Conservation (phyloP, 805 yeast species). For the Pichia rugopelliculosa region DNA sequence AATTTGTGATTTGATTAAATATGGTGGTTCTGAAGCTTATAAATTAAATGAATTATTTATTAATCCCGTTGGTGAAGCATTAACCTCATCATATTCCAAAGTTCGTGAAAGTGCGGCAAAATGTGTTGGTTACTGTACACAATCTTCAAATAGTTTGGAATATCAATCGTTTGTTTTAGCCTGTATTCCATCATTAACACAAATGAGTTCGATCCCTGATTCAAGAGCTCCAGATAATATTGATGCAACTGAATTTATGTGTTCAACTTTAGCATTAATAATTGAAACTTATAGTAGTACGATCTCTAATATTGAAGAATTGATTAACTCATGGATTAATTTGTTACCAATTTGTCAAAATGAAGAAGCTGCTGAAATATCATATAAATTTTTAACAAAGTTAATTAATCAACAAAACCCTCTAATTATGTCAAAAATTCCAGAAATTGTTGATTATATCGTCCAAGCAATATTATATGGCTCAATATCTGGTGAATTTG, state of each 20-base stretch:
- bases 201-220: slow-evolving; percentile 68
- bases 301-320: slow-evolving; percentile 55
- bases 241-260: slow-evolving; percentile 80
- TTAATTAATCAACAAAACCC: slow-evolving; percentile 64
- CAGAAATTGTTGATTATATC: slow-evolving; percentile 59
- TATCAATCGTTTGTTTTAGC: slow-evolving; percentile 59
- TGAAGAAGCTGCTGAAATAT: slow-evolving; percentile 80
- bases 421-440: slow-evolving; percentile 43
- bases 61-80: slow-evolving; percentile 54
- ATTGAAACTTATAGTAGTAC: slow-evolving; percentile 53
- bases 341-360: slow-evolving; percentile 79
- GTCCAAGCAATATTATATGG: slow-evolving; percentile 67
- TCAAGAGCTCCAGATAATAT: slow-evolving; percentile 80
- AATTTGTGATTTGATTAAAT: slow-evolving; percentile 74
- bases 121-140: slow-evolving; percentile 81
- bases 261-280: slow-evolving; percentile 78
- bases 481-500: slow-evolving; percentile 64
- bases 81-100: slow-evolving; percentile 58
- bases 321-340: slow-evolving; percentile 69
- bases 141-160: slow-evolving; percentile 53
- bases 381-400: slow-evolving; percentile 67
- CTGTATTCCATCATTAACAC: slow-evolving; percentile 68
- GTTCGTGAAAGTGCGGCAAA: slow-evolving; percentile 85
- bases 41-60: slow-evolving; percentile 60
- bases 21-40: slow-evolving; percentile 61